phyloP scores from a whole-genome alignment of 2,329 filamentous ascomycete species.

The Venturia nashicola region DNA sequence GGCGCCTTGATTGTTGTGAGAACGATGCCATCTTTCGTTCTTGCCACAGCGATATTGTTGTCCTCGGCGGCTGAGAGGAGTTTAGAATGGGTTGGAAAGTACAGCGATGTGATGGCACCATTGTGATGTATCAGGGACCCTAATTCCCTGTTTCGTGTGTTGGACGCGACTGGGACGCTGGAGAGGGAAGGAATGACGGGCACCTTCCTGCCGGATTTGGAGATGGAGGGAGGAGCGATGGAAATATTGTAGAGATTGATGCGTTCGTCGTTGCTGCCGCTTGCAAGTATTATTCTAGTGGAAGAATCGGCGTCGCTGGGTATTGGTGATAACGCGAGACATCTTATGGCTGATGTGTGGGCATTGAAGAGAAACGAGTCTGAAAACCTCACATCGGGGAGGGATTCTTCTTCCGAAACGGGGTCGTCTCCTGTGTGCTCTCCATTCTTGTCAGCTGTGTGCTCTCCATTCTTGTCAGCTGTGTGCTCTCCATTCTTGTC shows the following conservation, averaged over 20 bases:
- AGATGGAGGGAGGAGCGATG: constrained; percentile 39
- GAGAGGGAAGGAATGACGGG: constrained; percentile 54
- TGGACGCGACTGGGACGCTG: constrained; percentile 66
- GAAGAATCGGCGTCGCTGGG: constrained; percentile 41
- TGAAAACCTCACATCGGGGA: constrained; percentile 50
- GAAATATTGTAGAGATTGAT: constrained; percentile 93
- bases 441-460: too few species aligned
- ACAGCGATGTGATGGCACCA: constrained; percentile 64
- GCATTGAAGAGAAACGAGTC: constrained; percentile 96
- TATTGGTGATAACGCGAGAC: constrained; percentile 70
- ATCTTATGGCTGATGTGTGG: constrained; percentile 80
- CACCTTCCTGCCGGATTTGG: constrained; percentile 41
- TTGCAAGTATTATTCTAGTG: constrained; percentile 83
- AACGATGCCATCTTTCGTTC: constrained; percentile 79
- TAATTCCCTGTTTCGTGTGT: constrained; percentile 75
- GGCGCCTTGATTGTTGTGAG: constrained; percentile 83
- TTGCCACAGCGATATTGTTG: constrained; percentile 76
- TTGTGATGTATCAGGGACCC: constrained; percentile 80
- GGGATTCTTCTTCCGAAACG: neutral
- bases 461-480: too few species aligned
- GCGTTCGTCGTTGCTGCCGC: constrained; percentile 82
- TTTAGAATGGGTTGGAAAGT: constrained; percentile 78
- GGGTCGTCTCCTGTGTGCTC: too few species aligned
- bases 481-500: too few species aligned
- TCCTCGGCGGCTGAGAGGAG: constrained; percentile 82